Evolutionary conservation across 768 basidiomycete species (phyloP), one percentile per base, ranked within the genome.

Genomic region (Boletus rubescentipes): DNA sequence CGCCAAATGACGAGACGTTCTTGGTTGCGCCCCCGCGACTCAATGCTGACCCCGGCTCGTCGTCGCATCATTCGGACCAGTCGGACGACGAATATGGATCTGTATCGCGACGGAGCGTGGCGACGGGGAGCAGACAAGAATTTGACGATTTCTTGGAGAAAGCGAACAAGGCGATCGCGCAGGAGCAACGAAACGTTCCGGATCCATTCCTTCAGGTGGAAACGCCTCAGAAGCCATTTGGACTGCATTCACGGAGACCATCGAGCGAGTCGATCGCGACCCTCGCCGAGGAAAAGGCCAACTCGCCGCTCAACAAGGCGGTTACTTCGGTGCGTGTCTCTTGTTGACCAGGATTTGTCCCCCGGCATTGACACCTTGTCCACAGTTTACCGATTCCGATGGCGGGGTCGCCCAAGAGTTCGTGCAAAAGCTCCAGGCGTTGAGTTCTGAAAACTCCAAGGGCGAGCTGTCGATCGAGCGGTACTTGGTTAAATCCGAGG

Each of bases 261-360:
- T 94, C 92, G 1, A 85, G 89, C n/a, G 94, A 96, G 63, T 93
- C 92, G 6, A 94, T 96, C 51, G 85, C 89, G 14, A 88, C 91
- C 4, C 93, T 96, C 49, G 87, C 93, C 30, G 92, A 94, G 58
- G 93, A 96, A 62, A 96, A 96, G 76, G 76, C 79, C 1, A 89
- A 89, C 58, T 93, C 94, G 21, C 93, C 94, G 11, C 75, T 96
- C 54, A 97, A 97, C 76, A 96, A 95, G 72, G 92, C 93, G 11
- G 91, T 93, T 63, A 87, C 87, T 49, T 87, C 92, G 55, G 91
- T 93, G 64, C 60, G 82, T 59, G 23, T 5, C 14, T 42, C 31
- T 36, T 31, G 3, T 26, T 40, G 23, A 38, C 38, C 26, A 26
- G 0, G 16, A 35, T 31, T 46, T 18, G 35, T 44, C 54, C 45